Evolutionary conservation across 257 asterid species (phyloP), one percentile per base, ranked within the genome.

Genomic region (Phtheirospermum japonicum): DNA sequence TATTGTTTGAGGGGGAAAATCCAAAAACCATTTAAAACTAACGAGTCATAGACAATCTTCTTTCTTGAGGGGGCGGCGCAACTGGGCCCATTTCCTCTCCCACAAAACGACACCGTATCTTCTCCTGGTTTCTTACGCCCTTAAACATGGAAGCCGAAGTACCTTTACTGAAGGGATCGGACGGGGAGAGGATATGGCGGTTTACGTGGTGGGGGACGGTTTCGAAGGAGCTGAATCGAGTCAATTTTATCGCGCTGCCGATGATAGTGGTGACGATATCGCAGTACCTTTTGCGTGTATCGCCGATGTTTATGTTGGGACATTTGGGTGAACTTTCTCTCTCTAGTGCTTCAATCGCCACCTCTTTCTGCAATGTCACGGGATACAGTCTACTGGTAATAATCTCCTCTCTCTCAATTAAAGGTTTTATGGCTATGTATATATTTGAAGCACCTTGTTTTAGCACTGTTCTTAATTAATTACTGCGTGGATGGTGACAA

Each of bases 221-320:
- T 7, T 63, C 64, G 5, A 77, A 66, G 9, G 96, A 85, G 55
- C 17, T 80, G 49, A 88, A 76, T 48, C 79, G 79, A 50, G 89
- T 82, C 28, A 78, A 58, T 26, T 36, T 63, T 8, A 76, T 88
- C 45, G 96, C 96, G 16, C 5, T 83, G 52, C 96, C 96, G 2
- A 85, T 85, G 92, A 78, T 88, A 8, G 71, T 83, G 1, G 89
- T 84, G 17, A 74, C 86, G 0, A 49, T 83, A 0, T 75, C 84
- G 0, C 94, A 88, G 71, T 83, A 76, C 68, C 76, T 88, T 33
- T 28, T 73, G 61, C 80, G 89, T 0, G 75, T 59, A 4, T 75
- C 85, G 2, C 83, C 96, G 2, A 57, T 88, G 31, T 79, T 83
- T 18, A 88, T 85, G 96, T 6, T 88, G 52, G 95, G 95, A 0